phyloP scores from a whole-genome alignment of 768 basidiomycete genomes.

The Imleria badia region DNA sequence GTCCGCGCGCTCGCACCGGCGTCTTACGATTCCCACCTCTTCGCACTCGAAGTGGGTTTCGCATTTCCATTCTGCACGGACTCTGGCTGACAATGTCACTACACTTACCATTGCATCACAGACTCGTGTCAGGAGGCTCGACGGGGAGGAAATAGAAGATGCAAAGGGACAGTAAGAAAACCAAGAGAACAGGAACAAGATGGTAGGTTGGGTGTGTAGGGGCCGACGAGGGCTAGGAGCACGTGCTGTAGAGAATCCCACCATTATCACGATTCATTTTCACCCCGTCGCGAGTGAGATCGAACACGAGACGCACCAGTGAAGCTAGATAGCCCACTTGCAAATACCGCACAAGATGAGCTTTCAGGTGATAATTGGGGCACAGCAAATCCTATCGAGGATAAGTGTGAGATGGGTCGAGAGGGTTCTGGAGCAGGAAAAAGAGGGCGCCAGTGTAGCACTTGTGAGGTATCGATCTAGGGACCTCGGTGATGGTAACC shows the following conservation, averaged over 20 bases:
- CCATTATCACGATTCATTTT: background rate
- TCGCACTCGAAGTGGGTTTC: slow-evolving; percentile 64
- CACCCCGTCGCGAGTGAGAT: no score
- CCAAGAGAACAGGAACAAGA: background rate
- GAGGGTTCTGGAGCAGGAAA: no score
- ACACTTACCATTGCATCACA: background rate
- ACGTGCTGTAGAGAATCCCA: background rate
- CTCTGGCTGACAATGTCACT: background rate
- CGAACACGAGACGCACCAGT: no score
- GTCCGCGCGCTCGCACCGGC: slow-evolving; percentile 73
- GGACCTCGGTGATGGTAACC: no score
- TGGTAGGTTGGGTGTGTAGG: no score
- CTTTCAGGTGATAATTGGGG: no score
- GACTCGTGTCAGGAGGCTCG: slow-evolving; percentile 14
- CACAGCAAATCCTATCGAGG: no score
- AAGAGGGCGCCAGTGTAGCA: no score
- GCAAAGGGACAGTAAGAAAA: background rate
- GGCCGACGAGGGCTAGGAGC: background rate
- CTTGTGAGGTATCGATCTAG: no score
- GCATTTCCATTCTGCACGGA: background rate
- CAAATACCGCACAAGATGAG: no score
- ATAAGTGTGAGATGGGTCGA: no score
- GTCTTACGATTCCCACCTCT: slow-evolving; percentile 74
- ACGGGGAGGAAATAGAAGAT: background rate
- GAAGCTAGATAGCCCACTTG: no score